Evolutionary conservation across 495 filamentous ascomycete genomes (phyloP), one percentile per base, ranked within the genome.

Genomic region (Penicillium silybi): DNA sequence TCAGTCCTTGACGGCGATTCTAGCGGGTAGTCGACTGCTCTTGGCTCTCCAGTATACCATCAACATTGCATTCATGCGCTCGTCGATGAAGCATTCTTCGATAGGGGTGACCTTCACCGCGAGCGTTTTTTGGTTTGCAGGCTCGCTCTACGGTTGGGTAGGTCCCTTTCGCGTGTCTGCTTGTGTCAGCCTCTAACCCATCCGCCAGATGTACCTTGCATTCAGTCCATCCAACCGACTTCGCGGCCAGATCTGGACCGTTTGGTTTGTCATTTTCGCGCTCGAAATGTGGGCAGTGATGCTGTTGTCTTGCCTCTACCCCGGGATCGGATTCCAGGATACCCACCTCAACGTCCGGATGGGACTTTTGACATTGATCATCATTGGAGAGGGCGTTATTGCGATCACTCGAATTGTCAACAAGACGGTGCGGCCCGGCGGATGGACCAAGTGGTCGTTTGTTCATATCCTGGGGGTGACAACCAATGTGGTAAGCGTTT

Each of bases 291-390:
- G 75, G 46, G 60, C 75, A 16, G 72, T 81, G 7, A 79, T 85
- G 47, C 63, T 62, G n/a, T 65, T 81, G 7, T 85, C 83, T 29
- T 77, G 68, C 48, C 50, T 70, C 26, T 83, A 74, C 58, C 66
- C 77, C 15, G 71, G 77, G 40, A 69, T 88, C 41, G 82, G 77
- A 46, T 85, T 88, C 64, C 77, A 85, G 61, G 74, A 81, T 34
- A 86, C 83, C 10, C 82, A 86, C 60, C 65, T 88, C 50, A 80
- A 84, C 42, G 78, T 85, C 49, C 74, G 85, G 38, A 80, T 87
- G 77, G 79, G 80, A 4, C 76, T 88, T 10, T 70, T 87, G 7
- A 87, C 85, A 0, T 72, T 88, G 41, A 86, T 87, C 57, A 85
- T 87, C 49, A 76, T 88, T 43, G 85, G 85, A 18, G 84, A 87